Evolutionary conservation across 2,329 filamentous ascomycete species (phyloP).

Genomic region (Penicillium polonicum): DNA sequence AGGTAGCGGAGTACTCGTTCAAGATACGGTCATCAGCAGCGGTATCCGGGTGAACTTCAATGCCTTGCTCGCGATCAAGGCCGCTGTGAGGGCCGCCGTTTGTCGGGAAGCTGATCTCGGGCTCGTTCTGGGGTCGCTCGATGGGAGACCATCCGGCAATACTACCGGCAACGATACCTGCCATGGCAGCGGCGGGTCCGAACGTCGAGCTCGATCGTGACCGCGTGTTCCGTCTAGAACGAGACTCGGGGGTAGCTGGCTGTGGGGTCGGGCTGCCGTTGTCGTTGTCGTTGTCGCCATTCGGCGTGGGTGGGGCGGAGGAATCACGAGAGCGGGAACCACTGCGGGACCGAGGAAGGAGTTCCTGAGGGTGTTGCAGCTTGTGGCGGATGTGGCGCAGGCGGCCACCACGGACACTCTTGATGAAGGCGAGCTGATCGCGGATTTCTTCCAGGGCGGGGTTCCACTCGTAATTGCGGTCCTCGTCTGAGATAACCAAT

Average conservation of each 20-base stretch:
- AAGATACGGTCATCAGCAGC: slow-evolving; percentile 47
- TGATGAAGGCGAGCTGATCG: slow-evolving; percentile 63
- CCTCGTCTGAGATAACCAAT: slow-evolving; percentile 47
- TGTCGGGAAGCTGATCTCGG: slow-evolving; percentile 36
- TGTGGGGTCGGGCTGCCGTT: slow-evolving; percentile 36
- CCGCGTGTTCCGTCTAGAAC: slow-evolving; percentile 49
- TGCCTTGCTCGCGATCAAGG: slow-evolving; percentile 43
- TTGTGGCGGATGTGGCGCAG: slow-evolving; percentile 61
- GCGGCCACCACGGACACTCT: slow-evolving; percentile 62
- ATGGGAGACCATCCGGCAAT: slow-evolving; percentile 65
- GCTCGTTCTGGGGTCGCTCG: slow-evolving; percentile 41
- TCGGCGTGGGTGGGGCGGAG: slow-evolving; percentile 56
- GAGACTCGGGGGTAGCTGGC: slow-evolving; percentile 56
- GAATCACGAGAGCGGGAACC: slow-evolving; percentile 42
- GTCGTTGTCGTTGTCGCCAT: slow-evolving; percentile 55
- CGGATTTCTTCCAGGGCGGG: slow-evolving; percentile 62
- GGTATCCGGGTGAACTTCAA: slow-evolving; percentile 50
- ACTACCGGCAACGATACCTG: slow-evolving; percentile 64
- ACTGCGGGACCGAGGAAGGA: slow-evolving; percentile 46
- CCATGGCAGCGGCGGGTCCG: slow-evolving; percentile 63
- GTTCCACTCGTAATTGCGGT: slow-evolving; percentile 55
- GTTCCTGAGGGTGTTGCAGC: slow-evolving; percentile 56
- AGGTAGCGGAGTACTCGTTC: slow-evolving; percentile 34
- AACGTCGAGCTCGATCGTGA: slow-evolving; percentile 60
- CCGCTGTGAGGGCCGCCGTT: slow-evolving; percentile 37